Percentiles rank a stretch among this genome's conserved stretches.
Evolutionary conservation across 345 rosid species (phyloP).

Genomic region (Gossypium turneri): DNA sequence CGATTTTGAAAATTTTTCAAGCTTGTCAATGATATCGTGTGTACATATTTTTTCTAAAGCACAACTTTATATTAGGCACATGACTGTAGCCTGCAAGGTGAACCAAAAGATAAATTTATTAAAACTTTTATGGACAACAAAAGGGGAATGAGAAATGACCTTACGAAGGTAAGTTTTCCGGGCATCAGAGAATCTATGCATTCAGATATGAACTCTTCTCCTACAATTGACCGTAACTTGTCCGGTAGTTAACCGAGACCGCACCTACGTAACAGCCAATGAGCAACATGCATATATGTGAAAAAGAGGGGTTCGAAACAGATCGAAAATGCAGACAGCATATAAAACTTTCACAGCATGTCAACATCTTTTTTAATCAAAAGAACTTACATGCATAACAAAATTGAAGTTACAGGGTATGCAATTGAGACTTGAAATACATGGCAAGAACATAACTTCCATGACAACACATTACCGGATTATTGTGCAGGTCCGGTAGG

Average conservation of each 20-base stretch:
- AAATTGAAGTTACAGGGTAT: neutral
- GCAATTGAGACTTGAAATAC: neutral
- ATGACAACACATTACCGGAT: constrained; percentile 25
- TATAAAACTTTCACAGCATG: neutral
- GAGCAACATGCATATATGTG: neutral
- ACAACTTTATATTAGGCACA: too few relatives aligned
- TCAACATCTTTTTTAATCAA: neutral
- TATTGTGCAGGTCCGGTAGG: constrained; percentile 3
- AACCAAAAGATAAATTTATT: too few relatives aligned
- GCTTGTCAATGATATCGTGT: too few relatives aligned
- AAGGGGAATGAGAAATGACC: too few relatives aligned
- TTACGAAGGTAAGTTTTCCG: too few relatives aligned
- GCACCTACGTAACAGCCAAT: constrained; percentile 28
- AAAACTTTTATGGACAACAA: too few relatives aligned
- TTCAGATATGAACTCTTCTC: too few relatives aligned
- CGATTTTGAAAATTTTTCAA: too few relatives aligned
- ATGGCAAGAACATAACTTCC: neutral
- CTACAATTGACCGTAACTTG: constrained; percentile 6
- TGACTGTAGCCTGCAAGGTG: too few relatives aligned
- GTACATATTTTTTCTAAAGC: too few relatives aligned
- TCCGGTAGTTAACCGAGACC: constrained; percentile 17
- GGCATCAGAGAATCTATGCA: too few relatives aligned
- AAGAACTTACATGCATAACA: neutral
- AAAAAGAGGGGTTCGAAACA: neutral
- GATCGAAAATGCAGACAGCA: neutral